These are phyloP conservation scores for Phycomyces blakesleeanus DNA, from an alignment of 192 early-diverging fungal genomes.

Conservation along the genomic window DNA sequence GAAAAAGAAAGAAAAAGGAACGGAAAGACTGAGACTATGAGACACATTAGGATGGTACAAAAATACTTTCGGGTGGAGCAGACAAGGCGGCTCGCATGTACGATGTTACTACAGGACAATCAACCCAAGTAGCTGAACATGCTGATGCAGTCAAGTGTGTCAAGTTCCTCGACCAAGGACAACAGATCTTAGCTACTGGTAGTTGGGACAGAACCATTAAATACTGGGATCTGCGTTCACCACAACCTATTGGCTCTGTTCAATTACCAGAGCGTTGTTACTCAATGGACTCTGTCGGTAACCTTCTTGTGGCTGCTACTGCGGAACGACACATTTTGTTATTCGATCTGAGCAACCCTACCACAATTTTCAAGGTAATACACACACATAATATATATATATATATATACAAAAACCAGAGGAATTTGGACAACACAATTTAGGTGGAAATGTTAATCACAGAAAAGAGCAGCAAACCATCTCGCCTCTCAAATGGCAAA, in stretches of 20 bases:
- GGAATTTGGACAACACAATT: no score
- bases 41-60: constrained; percentile 77
- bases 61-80: constrained; percentile 84
- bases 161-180: constrained; percentile 66
- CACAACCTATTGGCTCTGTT: constrained; percentile 68
- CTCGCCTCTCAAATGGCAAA: constrained; percentile 84
- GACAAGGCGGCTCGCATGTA: constrained; percentile 86
- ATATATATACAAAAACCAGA: no score
- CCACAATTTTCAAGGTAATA: constrained; percentile 63
- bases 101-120: constrained; percentile 78
- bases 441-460: no score
- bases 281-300: constrained; percentile 78
- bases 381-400: no score
- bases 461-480: constrained; percentile 10
- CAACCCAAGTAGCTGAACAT: constrained; percentile 80
- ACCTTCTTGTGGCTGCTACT: constrained; percentile 85
- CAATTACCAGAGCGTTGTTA: constrained; percentile 85
- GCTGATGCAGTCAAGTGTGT: constrained; percentile 79
- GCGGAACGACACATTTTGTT: constrained; percentile 83
- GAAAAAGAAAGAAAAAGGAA: no score
- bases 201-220: constrained; percentile 96
- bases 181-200: constrained; percentile 76
- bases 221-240: constrained; percentile 91
- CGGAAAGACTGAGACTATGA: background rate
- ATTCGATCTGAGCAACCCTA: constrained; percentile 78